Evolutionary conservation across 257 asterid species (phyloP).

Genomic region (Asclepias syriaca): DNA sequence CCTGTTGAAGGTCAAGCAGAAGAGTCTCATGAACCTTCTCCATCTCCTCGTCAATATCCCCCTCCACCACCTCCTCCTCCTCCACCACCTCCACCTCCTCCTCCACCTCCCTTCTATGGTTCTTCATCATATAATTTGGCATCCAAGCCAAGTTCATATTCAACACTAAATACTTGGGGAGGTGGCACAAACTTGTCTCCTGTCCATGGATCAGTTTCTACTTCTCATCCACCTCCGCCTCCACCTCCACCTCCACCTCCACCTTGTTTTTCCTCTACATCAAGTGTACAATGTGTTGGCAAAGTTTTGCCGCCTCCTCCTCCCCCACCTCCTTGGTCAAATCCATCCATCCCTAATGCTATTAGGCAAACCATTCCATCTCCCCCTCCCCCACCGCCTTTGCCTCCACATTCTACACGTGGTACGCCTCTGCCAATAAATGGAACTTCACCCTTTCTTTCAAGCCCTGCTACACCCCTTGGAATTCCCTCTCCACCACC

Average conservation of each 20-base stretch:
- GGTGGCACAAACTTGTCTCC: constrained; percentile 8
- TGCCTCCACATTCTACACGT: constrained; percentile 13
- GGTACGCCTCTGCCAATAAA: not conserved
- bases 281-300: constrained; percentile 26
- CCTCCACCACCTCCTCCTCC: constrained; percentile 28
- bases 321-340: constrained; percentile 53
- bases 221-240: constrained; percentile 17
- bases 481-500: constrained; percentile 25
- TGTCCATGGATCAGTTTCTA: constrained; percentile 6
- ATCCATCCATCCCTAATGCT: constrained; percentile 21
- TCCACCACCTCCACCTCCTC: constrained; percentile 16
- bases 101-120: constrained; percentile 7
- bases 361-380: constrained; percentile 17
- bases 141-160: constrained; percentile 15
- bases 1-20: constrained; percentile 33
- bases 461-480: constrained; percentile 37
- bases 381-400: constrained; percentile 26
- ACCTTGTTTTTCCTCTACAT: constrained; percentile 23
- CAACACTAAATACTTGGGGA: not conserved
- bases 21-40: constrained; percentile 24
- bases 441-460: constrained; percentile 12
- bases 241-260: constrained; percentile 30
- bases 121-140: constrained; percentile 18
- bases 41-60: constrained; percentile 2
- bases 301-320: constrained; percentile 39